Base-by-base conservation (phyloP, 1,139 yeast genomes). In the Saccharomyces uvarum region DNA sequence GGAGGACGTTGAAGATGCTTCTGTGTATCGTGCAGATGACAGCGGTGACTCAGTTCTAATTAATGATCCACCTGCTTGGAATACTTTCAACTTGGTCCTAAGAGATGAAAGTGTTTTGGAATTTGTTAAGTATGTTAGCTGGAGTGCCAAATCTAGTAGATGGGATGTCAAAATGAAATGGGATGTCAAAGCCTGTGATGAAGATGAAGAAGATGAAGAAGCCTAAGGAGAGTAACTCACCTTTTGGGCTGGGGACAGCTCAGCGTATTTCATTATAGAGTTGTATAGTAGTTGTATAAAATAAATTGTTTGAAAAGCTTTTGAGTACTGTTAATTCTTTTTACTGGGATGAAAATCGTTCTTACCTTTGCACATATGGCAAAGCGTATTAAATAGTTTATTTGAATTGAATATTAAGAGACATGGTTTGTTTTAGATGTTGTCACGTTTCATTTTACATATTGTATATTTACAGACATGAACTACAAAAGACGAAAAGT, bases 151-250 rank as follows among this genome's bases (percentile, higher is more conserved):
- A 59, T 97, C 97, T 1, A 84, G 95, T 41, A 77, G 99, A 66
- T 95, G 97, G 97, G 99, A 95, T 66, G 74, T 93, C 46, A 76
- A 79, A 44, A 83, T 87, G 56, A 88, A 86, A 64, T 91, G 96
- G 95, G 83, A 82, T 61, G 85, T 88, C 19, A 78, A 77, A 56
- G 72, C 73, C 28, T 73, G 65, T 7, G 79, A 68, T 7, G 75
- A 66, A 7, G 75, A 71, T 6, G 73, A 70, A 7, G 73, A 70
- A 19, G 49, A 79, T 68, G 24, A 38, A 14, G 44, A 38, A 38
- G 44, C n/a, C 9, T 19, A 16, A 38, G 21, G 21, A n/a, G 2
- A n/a, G 4, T 38, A 4, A 16, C n/a, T 4, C 5, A 11, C 19
- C 24, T 38, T 33, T n/a, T 33, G 16, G 11, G 16, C n/a, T 8